A percentile compares a stretch with the other conserved stretches of the same genome.
Conservation (phyloP, 768 basidiomycete species). For the Coprinellus aureogranulatus region DNA sequence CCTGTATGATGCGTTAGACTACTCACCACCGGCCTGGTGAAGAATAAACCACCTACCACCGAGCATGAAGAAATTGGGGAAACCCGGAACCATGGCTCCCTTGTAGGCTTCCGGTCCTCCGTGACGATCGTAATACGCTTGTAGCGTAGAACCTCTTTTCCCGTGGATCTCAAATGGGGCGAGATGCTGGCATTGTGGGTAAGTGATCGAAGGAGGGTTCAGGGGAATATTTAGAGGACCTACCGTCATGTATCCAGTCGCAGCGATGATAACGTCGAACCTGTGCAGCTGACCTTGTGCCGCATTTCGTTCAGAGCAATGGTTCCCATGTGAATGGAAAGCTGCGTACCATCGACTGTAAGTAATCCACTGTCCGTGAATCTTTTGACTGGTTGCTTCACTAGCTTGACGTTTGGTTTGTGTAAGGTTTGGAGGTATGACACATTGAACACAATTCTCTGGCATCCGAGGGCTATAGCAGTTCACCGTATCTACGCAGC, state of each 20-base stretch:
- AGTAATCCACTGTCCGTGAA: neutral
- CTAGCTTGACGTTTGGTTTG: neutral
- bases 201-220: neutral
- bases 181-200: conserved; percentile 22
- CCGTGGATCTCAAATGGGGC: conserved; percentile 35
- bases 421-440: neutral
- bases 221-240: neutral
- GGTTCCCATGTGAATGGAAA: neutral
- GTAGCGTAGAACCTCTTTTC: conserved; percentile 25
- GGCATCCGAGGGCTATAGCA: neutral
- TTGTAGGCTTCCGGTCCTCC: conserved; percentile 44
- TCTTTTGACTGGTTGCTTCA: neutral
- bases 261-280: neutral
- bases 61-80: conserved; percentile 44
- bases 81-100: conserved; percentile 42
- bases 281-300: neutral
- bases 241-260: neutral
- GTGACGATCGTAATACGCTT: conserved; percentile 38
- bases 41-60: conserved; percentile 25
- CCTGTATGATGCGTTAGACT: conserved; percentile 27
- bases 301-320: neutral
- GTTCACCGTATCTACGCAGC: neutral
- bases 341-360: neutral
- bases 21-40: no score
- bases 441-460: neutral